phyloP scores from a whole-genome alignment of 1,284 basidiomycete species.

The Apiotrichum domesticum region DNA sequence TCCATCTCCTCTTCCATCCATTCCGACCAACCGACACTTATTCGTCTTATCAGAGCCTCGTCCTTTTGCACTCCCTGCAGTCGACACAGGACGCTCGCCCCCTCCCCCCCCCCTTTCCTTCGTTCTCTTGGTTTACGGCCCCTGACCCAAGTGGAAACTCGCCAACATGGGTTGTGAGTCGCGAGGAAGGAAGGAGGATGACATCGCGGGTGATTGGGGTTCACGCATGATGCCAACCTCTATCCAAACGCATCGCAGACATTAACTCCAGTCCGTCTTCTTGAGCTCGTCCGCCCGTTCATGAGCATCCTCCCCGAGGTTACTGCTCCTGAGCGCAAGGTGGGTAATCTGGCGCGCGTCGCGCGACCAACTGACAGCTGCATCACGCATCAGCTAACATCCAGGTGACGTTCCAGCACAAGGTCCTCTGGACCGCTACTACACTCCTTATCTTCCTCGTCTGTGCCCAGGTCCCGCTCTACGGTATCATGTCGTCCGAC shows the following conservation, averaged over 20 bases:
- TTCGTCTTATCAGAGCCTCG: not conserved
- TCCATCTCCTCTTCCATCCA: not conserved
- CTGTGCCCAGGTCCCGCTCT: slow-evolving; percentile 92
- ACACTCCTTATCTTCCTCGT: slow-evolving; percentile 96
- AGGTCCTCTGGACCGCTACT: slow-evolving; percentile 93
- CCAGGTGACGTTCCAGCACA: slow-evolving; percentile 91
- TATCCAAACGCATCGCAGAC: not conserved
- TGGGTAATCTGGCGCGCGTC: slow-evolving; percentile 33
- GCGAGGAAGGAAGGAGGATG: too few species aligned
- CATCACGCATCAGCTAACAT: not conserved
- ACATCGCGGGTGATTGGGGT: too few species aligned
- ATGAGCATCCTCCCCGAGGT: slow-evolving; percentile 90
- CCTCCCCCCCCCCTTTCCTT: not conserved
- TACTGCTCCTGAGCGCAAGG: slow-evolving; percentile 91
- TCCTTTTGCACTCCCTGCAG: not conserved
- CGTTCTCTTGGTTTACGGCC: slow-evolving; percentile 13
- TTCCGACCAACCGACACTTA: slow-evolving; percentile 1
- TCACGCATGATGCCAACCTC: not conserved
- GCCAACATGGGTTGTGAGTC: slow-evolving; percentile 40
- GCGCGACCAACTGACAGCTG: too few species aligned
- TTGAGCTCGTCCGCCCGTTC: slow-evolving; percentile 93
- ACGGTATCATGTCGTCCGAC: slow-evolving; percentile 97
- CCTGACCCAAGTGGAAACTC: slow-evolving; percentile 16
- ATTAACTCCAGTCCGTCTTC: slow-evolving; percentile 66
- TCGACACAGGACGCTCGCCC: not conserved